Base-by-base conservation (phyloP, 768 basidiomycete species). In the Hygrocybe punicea region DNA sequence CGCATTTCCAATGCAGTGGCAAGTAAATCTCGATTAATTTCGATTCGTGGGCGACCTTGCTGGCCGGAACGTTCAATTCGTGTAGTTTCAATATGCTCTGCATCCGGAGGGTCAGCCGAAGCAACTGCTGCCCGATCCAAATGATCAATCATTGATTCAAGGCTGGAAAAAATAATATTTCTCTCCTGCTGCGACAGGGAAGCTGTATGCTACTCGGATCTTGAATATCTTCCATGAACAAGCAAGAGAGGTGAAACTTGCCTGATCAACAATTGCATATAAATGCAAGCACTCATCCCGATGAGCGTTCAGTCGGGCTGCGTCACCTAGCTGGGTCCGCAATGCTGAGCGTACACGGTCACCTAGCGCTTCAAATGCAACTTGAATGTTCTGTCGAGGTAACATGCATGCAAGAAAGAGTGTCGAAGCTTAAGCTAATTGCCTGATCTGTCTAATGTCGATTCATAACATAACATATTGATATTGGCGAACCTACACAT, bases 21-120 rank as follows among this genome's bases (percentile, higher is more conserved):
- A 1, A 72, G 62, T 34, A 72, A 60, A 4, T 61, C 48, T 2
- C 59, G 61, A 33, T 74, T 64, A 24, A 72, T 71, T 6, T 65
- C 57, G 4, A 69, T 59, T 4, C 62, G 49, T 2, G 71, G 72
- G 2, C 65, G 62, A 4, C 71, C 71, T 33, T 23, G 58, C 4
- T 33, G 19, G 1, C 62, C 62, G n/a, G 66, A 61, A 8, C n/a
- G 35, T 4, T 49, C 24, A 0, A n/a, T 40, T 8, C 48, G 19
- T 2, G 48, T 34, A 21, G 37, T 45, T 33, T 44, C n/a, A 14
- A 53, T 23, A 33, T 35, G 35, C 25, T 50, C 3, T 11, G 10
- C 21, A 25, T 60, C 57, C 4, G 60, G 24, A 6, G 40, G 58
- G 21, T 61, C 60, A 9, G 23, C 46, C 3, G 57, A 58, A 14